Evolutionary conservation across 768 basidiomycete genomes (phyloP), one percentile per base, ranked within the genome.

Genomic region (Lactarius sp.): DNA sequence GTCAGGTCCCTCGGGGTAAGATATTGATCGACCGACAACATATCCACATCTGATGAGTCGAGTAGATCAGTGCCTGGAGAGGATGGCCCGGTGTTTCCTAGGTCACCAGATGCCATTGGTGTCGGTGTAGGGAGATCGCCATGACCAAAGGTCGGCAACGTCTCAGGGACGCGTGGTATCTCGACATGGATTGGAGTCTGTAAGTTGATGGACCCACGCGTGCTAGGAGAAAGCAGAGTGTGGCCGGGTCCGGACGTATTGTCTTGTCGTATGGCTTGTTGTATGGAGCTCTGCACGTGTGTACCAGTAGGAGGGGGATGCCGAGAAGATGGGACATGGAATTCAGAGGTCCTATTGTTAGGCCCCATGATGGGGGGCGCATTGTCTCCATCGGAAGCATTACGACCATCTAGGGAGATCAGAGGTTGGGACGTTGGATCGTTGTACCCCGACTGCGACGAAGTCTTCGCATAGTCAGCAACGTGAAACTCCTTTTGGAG

Each of bases 21-120:
- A 47, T 51, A 56, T 60, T 44, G 64, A 33, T 56, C 59, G 20
- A 44, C 18, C 8, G 59, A 56, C 34, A 31, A 34, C 13, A 46
- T 34, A 4, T 54, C 58, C 18, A 37, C 18, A 8, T 54, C 58
- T n/a, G 64, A 65, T 27, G 41, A 46, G 36, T 41, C 53, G 47
- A 59, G 7, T 13, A 60, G 52, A 39, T 46, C 59, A n/a, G 36
- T 33, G 34, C 31, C 47, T 10, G 46, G 47, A 49, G 54, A 51
- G n/a, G 49, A 46, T 5, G 33, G 12, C n/a, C 63, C 39, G 3
- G 56, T 12, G 37, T 31, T 52, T 20, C 50, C 63, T 9, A 42
- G 18, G 50, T 37, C 6, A 49, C 34, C 34, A 36, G 27, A 27
- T 2, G 34, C 6, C 44, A 34, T 50, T 16, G 14, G 14, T n/a